Evolutionary conservation across 371 early-diverging fungal genomes (phyloP), one percentile per base, ranked within the genome.

Genomic region (Parasitella parasitica): DNA sequence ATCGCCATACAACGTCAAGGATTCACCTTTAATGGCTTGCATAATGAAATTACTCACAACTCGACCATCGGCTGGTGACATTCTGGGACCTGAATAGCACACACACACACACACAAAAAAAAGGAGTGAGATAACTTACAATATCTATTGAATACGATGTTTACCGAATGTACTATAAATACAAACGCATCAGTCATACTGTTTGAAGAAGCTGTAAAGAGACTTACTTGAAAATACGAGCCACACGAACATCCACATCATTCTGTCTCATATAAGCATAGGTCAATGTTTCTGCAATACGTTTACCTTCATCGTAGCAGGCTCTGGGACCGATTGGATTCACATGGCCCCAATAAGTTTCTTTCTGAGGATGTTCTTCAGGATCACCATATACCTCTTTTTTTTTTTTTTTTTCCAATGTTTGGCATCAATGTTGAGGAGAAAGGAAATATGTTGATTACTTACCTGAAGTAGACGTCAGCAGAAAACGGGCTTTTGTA

Each of bases 341-440:
- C 30, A 94, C 93, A 76, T 91, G 84, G 12, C 89, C 95, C 93
- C 94, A 93, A 65, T 93, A 93, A 1, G 88, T 85, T 70, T 93
- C 94, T 59, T 84, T 84, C 71, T 94, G 95, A 24, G 95, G 95
- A 75, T 92, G 92, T 67, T 89, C 90, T 68, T 91, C 89, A 18
- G 95, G 95, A 73, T 93, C 94, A 49, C 95, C 95, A 70, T 94
- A 94, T 2, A 94, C 86, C 81, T 94, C 95, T 91, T n/a, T n/a
- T n/a, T n/a, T n/a, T n/a, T n/a, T n/a, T n/a, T n/a, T n/a, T n/a
- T n/a, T n/a, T n/a, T n/a, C n/a, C n/a, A n/a, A n/a, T n/a, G n/a
- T n/a, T n/a, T n/a, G n/a, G n/a, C 24, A 48, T 4, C 20, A 15
- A 37, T 13, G 5, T 6, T n/a, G n/a, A n/a, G n/a, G n/a, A n/a